Conservation (phyloP, 1,284 basidiomycete genomes). For the Hymenochaete sp. region DNA sequence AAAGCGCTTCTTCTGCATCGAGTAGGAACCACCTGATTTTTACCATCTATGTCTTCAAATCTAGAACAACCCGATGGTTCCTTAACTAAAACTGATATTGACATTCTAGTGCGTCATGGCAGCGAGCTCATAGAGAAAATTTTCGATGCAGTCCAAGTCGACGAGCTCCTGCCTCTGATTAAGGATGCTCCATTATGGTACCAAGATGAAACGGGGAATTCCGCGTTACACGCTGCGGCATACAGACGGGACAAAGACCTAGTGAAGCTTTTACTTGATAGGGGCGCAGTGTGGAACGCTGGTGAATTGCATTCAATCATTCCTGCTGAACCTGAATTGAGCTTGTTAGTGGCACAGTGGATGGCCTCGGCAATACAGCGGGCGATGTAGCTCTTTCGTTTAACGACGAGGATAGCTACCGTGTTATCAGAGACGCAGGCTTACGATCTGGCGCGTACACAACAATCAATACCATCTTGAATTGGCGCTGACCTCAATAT, state of each 20-base stretch:
- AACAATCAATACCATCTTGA: background rate
- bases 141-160: slow-evolving; percentile 40
- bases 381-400: slow-evolving; percentile 83
- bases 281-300: slow-evolving; percentile 89
- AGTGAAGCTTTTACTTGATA: slow-evolving; percentile 60
- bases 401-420: slow-evolving; percentile 70
- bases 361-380: slow-evolving; percentile 71
- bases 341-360: slow-evolving; percentile 41
- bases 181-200: slow-evolving; percentile 87
- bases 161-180: slow-evolving; percentile 46
- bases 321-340: background rate
- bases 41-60: background rate
- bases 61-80: no score
- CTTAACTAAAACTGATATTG: no score
- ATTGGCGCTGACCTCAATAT: background rate
- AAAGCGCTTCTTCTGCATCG: no score
- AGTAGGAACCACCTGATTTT: background rate
- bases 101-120: no score
- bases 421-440: slow-evolving; percentile 75
- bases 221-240: slow-evolving; percentile 84
- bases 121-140: slow-evolving; percentile 57
- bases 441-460: slow-evolving; percentile 63
- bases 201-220: slow-evolving; percentile 79
- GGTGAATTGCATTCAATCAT: slow-evolving; percentile 34
- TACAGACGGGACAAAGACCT: slow-evolving; percentile 60